phyloP scores from a whole-genome alignment of 2,329 filamentous ascomycete genomes.

The Diaporthe aspalathi region DNA sequence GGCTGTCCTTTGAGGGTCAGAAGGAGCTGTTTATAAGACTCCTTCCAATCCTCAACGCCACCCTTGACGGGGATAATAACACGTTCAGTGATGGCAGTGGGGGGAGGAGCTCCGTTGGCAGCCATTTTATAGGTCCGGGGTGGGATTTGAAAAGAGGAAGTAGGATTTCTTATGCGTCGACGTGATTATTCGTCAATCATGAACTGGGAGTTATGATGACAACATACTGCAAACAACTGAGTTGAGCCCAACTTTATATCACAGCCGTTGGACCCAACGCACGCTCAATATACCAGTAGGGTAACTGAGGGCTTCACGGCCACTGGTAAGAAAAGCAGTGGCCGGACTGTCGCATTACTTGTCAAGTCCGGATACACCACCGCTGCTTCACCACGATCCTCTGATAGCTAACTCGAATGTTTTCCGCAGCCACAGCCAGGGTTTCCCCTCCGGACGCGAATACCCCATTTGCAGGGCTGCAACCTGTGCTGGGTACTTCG shows the following conservation, averaged over 20 bases:
- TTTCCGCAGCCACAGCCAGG: not conserved
- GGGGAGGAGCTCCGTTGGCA: conserved; percentile 20
- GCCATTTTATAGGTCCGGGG: not conserved
- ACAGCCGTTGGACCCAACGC: no score
- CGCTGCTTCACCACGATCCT: not conserved
- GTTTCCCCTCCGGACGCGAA: not conserved
- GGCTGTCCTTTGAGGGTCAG: conserved; percentile 45
- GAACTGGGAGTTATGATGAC: not conserved
- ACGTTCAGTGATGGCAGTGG: conserved; percentile 28
- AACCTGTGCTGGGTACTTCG: not conserved
- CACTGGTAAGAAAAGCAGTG: not conserved
- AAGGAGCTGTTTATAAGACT: conserved; percentile 45
- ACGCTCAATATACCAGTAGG: not conserved
- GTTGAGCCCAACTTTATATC: conserved; percentile 8
- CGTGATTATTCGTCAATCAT: not conserved
- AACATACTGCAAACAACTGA: not conserved
- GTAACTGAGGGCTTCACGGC: not conserved
- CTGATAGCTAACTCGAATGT: not conserved
- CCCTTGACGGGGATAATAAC: conserved; percentile 43
- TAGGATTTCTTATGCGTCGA: not conserved
- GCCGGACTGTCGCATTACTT: conserved; percentile 10
- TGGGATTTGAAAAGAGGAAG: not conserved
- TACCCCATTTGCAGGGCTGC: not conserved
- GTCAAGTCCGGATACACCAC: conserved; percentile 15
- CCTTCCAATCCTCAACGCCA: conserved; percentile 46